Base-by-base conservation (phyloP, 345 rosid species). In the Camelina sativa region DNA sequence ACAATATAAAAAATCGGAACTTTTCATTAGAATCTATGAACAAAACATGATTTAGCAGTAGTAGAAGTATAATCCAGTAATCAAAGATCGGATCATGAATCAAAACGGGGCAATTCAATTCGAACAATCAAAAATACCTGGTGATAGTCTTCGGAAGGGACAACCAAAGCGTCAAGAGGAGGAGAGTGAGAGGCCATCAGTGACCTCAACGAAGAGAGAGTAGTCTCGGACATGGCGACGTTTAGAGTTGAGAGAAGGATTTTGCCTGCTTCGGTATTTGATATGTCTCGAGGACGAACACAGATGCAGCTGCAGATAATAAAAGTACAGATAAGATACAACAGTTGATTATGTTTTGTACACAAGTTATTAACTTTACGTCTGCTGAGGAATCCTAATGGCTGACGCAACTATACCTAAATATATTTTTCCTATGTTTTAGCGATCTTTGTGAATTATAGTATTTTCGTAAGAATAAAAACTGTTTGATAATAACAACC, bases 121-220 rank as follows among this genome's bases (percentile, higher is more conserved):
- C 35, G 3, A 28, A 28, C 30, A 28, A 28, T 3, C 5, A 28
- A 28, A 0, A 89, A 6, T 34, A 89, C 99, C 94, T 95, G 99
- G 76, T 95, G 99, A 79, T 81, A 90, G 74, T 95, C 98, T 72
- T 90, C 97, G 8, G 98, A 92, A 12, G 96, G 98, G 43, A 95
- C 90, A 23, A 95, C 62, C 62, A 92, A 76, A 57, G 98, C 97
- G 12, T 92, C 84, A 47, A 92, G 94, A 73, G 98, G 92, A 75
- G 97, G 98, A 74, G 96, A 85, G 83, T 92, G 94, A 67, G 94
- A 88, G 11, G 98, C 86, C 97, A 95, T 88, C 13, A 88, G 75
- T 69, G 92, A 90, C 84, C 98, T 84, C 40, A 95, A 73, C 22
- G 96, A 82, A 78, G 86, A 74, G 32, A 92, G 92, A 22, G 43